Evolutionary conservation across 2,329 filamentous ascomycete species (phyloP).

Genomic region (Diaporthe capsici): DNA sequence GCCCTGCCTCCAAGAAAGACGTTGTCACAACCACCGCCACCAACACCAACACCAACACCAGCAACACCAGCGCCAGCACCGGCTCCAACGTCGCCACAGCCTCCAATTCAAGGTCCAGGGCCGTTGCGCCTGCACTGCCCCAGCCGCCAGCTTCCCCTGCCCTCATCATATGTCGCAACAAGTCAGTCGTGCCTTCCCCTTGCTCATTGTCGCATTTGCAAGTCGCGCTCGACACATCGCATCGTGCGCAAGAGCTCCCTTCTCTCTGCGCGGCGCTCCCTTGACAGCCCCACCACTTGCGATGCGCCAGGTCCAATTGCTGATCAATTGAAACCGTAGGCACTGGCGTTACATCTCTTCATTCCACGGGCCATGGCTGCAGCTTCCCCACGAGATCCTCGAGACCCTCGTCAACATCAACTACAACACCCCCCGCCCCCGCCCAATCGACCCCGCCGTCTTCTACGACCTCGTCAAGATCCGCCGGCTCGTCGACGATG

Average conservation of each 20-base stretch:
- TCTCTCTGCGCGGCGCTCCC: conserved; percentile 38
- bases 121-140: conserved; percentile 39
- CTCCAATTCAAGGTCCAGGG: conserved; percentile 42
- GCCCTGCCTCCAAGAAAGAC: conserved; percentile 6
- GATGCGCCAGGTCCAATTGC: conserved; percentile 19
- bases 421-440: conserved; percentile 81
- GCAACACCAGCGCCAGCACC: conserved; percentile 1
- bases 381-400: conserved; percentile 83
- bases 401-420: conserved; percentile 85
- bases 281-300: neutral
- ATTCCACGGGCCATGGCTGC: conserved; percentile 87
- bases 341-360: conserved; percentile 90
- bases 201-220: neutral
- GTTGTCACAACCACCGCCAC: neutral
- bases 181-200: conserved; percentile 63
- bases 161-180: conserved; percentile 76
- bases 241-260: neutral
- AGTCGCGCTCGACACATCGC: neutral
- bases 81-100: neutral
- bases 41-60: conserved; percentile 6
- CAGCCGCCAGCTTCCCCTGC: conserved; percentile 60
- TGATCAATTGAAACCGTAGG: conserved; percentile 57
- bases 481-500: conserved; percentile 83
- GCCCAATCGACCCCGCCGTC: conserved; percentile 82
- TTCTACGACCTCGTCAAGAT: conserved; percentile 91